These are phyloP conservation scores for Inosperma sp. DNA, from an alignment of 768 basidiomycete species.

Conservation along the genomic window DNA sequence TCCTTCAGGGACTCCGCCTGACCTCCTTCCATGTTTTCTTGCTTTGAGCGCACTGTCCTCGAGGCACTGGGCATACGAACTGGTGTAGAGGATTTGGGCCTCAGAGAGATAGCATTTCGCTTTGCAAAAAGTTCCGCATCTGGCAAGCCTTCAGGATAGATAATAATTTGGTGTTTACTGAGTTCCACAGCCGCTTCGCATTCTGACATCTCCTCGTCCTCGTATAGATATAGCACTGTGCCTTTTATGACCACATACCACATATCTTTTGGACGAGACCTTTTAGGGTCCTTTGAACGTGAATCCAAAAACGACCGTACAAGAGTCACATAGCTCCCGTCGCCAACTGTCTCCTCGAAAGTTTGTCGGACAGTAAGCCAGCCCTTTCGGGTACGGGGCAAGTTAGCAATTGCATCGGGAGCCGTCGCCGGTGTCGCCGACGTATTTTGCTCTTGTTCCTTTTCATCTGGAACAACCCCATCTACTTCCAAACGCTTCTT, in stretches of 20 bases:
- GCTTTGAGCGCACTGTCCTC: slow-evolving; percentile 45
- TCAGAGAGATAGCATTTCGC: slow-evolving; percentile 81
- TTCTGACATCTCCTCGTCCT: slow-evolving; percentile 86
- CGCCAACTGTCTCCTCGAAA: slow-evolving; percentile 60
- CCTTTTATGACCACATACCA: slow-evolving; percentile 94
- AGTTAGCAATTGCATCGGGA: slow-evolving; percentile 37
- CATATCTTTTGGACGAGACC: slow-evolving; percentile 82
- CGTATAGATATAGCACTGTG: slow-evolving; percentile 87
- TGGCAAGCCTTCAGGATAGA: slow-evolving; percentile 68
- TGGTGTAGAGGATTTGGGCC: slow-evolving; percentile 41
- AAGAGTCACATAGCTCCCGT: slow-evolving; percentile 73
- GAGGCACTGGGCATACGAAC: slow-evolving; percentile 45
- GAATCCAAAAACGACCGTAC: slow-evolving; percentile 78
- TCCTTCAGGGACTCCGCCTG: slow-evolving; percentile 35
- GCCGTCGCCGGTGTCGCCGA: slow-evolving; percentile 22
- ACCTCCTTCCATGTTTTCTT: slow-evolving; percentile 30
- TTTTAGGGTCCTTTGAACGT: slow-evolving; percentile 79
- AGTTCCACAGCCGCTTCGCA: slow-evolving; percentile 90
- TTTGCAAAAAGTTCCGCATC: slow-evolving; percentile 92
- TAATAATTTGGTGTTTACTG: slow-evolving; percentile 65
- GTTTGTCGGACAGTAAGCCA: slow-evolving; percentile 83
- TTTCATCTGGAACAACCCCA: slow-evolving; percentile 27
- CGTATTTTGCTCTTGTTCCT: slow-evolving; percentile 22
- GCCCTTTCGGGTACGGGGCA: slow-evolving; percentile 63
- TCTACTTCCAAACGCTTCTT: slow-evolving; percentile 28